Base-by-base conservation (phyloP, 139 green algal genomes). In the Chlamydomonas sp. region DNA sequence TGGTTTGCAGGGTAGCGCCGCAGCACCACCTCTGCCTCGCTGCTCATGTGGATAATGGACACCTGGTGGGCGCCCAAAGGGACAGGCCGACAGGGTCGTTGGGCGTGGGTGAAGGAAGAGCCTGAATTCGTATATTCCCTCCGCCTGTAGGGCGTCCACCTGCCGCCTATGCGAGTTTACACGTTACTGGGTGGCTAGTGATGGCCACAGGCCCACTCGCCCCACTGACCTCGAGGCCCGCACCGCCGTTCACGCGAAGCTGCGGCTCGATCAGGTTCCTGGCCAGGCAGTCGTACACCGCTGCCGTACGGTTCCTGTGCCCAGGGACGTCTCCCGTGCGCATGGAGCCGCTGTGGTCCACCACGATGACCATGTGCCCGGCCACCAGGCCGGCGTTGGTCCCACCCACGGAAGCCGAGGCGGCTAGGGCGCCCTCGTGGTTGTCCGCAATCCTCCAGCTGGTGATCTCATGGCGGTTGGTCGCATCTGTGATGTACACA, bases 401-500 rank as follows among this genome's bases (percentile, higher is more conserved):
- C n/a, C n/a, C n/a, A n/a, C 63, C 66, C 0, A 59, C 60, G 63
- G 5, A 58, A 60, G 61, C 57, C 1, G 63, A 62, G 2, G 69
- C 1, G 2, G 81, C 63, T 17, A 49, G 4, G 31, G 31, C 31
- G 16, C 3, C 71, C 9, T 81, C 83, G 4, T 60, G n/a, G 7
- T 72, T 61, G 62, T 87, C 83, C 0, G 79, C 79, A 6, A 85
- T 16, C 5, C 66, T n/a, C 90, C 90, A 93, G 78, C 79, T 89
- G 66, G 90, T 91, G 69, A 93, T 85, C 80, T 91, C 90, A 66
- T 93, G 88, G 2, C 90, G 86, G 71, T 80, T 91, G 63, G 63
- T 88, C 5, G 78, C 85, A 68, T 93, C 90, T 4, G 90, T 93
- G 75, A 93, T 88, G 88, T 92, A 93, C 17, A 93, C 88, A 8